A percentile compares a stretch with the other conserved stretches of the same genome.
These are phyloP conservation scores for Allium cepa DNA, from an alignment of 106 monocot genomes.

Conservation along the genomic window DNA sequence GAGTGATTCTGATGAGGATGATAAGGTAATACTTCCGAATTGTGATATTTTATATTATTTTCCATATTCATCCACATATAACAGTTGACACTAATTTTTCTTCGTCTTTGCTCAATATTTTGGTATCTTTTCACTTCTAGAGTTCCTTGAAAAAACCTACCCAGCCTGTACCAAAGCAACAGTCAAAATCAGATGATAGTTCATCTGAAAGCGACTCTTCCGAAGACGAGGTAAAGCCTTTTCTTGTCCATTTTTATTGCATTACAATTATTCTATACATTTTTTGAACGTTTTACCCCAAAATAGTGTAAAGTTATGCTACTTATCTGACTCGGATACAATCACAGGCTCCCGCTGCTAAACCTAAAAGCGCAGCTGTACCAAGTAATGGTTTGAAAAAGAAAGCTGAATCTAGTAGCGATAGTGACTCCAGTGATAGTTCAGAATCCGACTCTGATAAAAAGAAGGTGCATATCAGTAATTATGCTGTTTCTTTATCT, in stretches of 20 bases:
- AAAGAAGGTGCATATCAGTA: background rate
- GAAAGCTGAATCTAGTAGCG: background rate
- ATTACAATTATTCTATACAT: background rate
- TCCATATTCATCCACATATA: background rate
- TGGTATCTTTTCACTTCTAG: background rate
- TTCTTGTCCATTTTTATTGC: background rate
- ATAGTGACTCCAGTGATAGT: background rate
- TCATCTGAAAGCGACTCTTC: conserved; percentile 1
- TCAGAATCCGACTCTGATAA: background rate
- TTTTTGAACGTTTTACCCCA: background rate
- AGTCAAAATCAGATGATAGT: conserved; percentile 1
- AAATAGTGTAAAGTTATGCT: too few relatives aligned
- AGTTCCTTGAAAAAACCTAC: background rate
- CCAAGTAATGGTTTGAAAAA: conserved; percentile 1
- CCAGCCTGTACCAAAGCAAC: background rate
- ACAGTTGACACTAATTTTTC: background rate
- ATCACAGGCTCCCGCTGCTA: background rate
- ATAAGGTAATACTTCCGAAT: background rate
- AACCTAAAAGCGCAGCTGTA: background rate
- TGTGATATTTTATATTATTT: background rate
- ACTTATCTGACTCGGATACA: too few relatives aligned
- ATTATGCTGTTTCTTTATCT: too few relatives aligned
- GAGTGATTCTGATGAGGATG: conserved; percentile 28
- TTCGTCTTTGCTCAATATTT: background rate
- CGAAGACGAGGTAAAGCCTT: background rate